Evolutionary conservation across 1,284 basidiomycete genomes (phyloP).

Genomic region (Xerocomus nothofagi): DNA sequence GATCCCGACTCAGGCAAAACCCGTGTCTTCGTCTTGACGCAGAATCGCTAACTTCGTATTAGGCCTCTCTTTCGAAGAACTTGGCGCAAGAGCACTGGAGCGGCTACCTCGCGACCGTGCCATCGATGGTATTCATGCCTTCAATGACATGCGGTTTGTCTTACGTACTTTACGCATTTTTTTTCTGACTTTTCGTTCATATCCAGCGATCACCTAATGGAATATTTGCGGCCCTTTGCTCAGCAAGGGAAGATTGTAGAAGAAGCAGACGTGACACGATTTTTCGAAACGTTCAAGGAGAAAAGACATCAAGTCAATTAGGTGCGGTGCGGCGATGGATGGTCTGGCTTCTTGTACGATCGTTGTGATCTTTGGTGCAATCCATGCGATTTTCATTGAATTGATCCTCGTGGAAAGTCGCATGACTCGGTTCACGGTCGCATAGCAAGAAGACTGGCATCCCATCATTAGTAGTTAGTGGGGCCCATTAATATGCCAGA

Average conservation of each 20-base stretch:
- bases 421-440: too few relatives aligned
- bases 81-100: conserved; percentile 73
- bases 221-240: conserved; percentile 75
- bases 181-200: neutral
- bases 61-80: conserved; percentile 75
- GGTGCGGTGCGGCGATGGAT: too few relatives aligned
- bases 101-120: conserved; percentile 71
- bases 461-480: too few relatives aligned
- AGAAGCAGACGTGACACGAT: conserved; percentile 67
- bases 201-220: conserved; percentile 65
- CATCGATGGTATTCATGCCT: conserved; percentile 77
- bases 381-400: neutral
- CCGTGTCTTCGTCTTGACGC: neutral
- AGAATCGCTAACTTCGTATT: conserved; percentile 1
- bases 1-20: conserved; percentile 73
- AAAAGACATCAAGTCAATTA: conserved; percentile 26
- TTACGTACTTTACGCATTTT: too few relatives aligned
- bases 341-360: neutral
- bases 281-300: conserved; percentile 56
- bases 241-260: conserved; percentile 73
- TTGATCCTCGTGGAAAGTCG: neutral
- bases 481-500: too few relatives aligned
- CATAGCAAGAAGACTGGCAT: too few relatives aligned
- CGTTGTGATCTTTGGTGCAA: neutral
- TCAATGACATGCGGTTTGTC: conserved; percentile 73